A percentile compares a stretch with the other conserved stretches of the same genome.
phyloP scores from a whole-genome alignment of 371 early-diverging fungal species.

The Catenaria anguillulae region DNA sequence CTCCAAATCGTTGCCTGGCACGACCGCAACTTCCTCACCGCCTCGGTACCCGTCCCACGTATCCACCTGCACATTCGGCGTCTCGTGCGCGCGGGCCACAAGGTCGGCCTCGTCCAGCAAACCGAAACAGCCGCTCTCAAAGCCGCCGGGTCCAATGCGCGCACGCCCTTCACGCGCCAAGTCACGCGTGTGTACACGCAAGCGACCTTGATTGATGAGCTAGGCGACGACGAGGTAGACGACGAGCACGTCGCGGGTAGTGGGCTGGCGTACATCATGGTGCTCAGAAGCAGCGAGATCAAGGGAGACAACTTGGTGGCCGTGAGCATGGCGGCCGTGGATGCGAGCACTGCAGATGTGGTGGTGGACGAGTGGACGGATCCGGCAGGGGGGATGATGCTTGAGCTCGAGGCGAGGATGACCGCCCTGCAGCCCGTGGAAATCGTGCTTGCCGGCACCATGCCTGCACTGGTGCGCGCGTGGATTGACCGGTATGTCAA shows the following conservation, averaged over 20 bases:
- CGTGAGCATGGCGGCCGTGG: constrained; percentile 40
- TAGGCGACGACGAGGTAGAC: constrained; percentile 17
- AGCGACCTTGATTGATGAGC: constrained; percentile 63
- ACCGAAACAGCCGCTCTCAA: constrained; percentile 74
- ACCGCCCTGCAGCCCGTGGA: constrained; percentile 61
- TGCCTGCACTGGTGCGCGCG: constrained; percentile 19
- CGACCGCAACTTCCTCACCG: constrained; percentile 61
- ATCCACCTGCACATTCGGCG: constrained; percentile 56
- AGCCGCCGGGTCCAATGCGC: constrained; percentile 51
- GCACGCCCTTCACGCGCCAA: constrained; percentile 55
- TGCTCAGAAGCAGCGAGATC: constrained; percentile 35
- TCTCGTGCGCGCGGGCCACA: constrained; percentile 61
- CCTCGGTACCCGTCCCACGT: constrained; percentile 63
- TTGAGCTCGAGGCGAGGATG: constrained; percentile 61
- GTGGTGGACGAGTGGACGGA: constrained; percentile 61
- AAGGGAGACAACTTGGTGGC: constrained; percentile 40
- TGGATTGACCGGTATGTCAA: constrained; percentile 27
- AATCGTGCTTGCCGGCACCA: constrained; percentile 42
- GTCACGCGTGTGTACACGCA: constrained; percentile 59
- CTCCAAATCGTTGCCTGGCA: constrained; percentile 60
- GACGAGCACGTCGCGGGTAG: not conserved
- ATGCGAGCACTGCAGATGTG: constrained; percentile 55
- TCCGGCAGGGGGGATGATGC: constrained; percentile 31
- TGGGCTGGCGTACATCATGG: constrained; percentile 5
- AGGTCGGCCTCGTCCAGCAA: constrained; percentile 74